Percentiles rank a stretch among this genome's conserved stretches.
phyloP scores from a whole-genome alignment of 2,329 filamentous ascomycete genomes.

The Lojkania enalia region DNA sequence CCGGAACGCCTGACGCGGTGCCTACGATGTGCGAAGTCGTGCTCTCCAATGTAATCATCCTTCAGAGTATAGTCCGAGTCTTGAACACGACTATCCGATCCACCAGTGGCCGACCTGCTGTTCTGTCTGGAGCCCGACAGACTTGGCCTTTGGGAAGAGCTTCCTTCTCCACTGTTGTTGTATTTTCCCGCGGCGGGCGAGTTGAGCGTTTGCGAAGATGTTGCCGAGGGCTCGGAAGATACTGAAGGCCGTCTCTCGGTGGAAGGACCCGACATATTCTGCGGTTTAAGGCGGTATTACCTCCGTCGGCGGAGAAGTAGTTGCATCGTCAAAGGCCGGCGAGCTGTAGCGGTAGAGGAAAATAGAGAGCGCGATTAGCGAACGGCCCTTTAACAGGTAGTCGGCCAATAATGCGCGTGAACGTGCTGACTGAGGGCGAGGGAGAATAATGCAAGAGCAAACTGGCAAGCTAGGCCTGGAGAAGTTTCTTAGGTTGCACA shows the following conservation, averaged over 20 bases:
- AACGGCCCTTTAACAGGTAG: too few species aligned
- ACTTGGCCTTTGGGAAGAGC: slow-evolving; percentile 29
- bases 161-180: slow-evolving; percentile 32
- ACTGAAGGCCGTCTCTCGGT: slow-evolving; percentile 39
- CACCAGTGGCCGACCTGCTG: slow-evolving; percentile 13
- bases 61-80: slow-evolving; percentile 21
- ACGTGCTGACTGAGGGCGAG: too few species aligned
- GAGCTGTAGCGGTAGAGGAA: too few species aligned
- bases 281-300: slow-evolving; percentile 22
- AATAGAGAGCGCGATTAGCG: too few species aligned
- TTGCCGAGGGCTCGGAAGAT: slow-evolving; percentile 37
- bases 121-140: slow-evolving; percentile 17
- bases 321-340: slow-evolving; percentile 28
- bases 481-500: too few species aligned
- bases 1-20: slow-evolving; percentile 41
- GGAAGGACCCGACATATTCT: slow-evolving; percentile 37
- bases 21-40: slow-evolving; percentile 37
- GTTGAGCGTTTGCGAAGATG: slow-evolving; percentile 39
- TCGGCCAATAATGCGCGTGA: too few species aligned
- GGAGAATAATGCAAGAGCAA: too few species aligned
- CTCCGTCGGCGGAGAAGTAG: slow-evolving; percentile 24
- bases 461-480: too few species aligned
- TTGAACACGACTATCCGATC: slow-evolving; percentile 7
- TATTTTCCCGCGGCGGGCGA: slow-evolving; percentile 30
- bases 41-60: slow-evolving; percentile 30